Evolutionary conservation across 768 basidiomycete genomes (phyloP).

Genomic region (Boletus speciosus): DNA sequence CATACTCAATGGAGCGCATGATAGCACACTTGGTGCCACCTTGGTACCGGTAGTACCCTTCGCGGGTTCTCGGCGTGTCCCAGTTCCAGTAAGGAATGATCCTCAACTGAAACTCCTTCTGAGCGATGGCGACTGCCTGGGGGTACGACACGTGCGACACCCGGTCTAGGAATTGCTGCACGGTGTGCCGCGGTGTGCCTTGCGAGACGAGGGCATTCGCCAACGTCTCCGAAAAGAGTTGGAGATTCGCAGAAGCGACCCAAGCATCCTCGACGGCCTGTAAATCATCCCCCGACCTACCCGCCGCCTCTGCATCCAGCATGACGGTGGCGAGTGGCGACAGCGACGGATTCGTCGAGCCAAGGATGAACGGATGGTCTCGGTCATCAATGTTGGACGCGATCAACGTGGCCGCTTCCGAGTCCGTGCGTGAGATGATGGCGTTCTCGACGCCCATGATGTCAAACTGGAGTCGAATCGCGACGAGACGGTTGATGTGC

Average conservation of each 20-base stretch:
- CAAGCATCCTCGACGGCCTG: constrained; percentile 90
- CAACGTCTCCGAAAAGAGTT: constrained; percentile 73
- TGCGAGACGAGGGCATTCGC: constrained; percentile 63
- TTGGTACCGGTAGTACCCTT: constrained; percentile 96
- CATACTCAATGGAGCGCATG: constrained; percentile 87
- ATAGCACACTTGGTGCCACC: constrained; percentile 95
- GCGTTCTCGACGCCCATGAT: constrained; percentile 98
- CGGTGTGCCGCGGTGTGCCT: constrained; percentile 43
- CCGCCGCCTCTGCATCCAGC: constrained; percentile 77
- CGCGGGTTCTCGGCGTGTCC: constrained; percentile 90
- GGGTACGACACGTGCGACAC: constrained; percentile 67
- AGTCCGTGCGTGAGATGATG: constrained; percentile 91
- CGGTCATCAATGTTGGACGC: constrained; percentile 94
- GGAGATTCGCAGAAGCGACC: constrained; percentile 72
- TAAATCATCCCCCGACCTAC: constrained; percentile 74
- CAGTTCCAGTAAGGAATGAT: constrained; percentile 87
- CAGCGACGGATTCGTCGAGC: constrained; percentile 73
- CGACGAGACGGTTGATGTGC: constrained; percentile 97
- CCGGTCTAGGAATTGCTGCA: constrained; percentile 61
- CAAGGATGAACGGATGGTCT: constrained; percentile 97
- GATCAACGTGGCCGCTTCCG: constrained; percentile 96
- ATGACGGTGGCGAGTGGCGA: constrained; percentile 75
- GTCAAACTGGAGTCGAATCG: constrained; percentile 95
- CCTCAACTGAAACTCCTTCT: constrained; percentile 72
- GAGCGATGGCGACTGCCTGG: constrained; percentile 70